Evolutionary conservation across 2,329 filamentous ascomycete species (phyloP).

Genomic region (Paraconiothyrium sp.): DNA sequence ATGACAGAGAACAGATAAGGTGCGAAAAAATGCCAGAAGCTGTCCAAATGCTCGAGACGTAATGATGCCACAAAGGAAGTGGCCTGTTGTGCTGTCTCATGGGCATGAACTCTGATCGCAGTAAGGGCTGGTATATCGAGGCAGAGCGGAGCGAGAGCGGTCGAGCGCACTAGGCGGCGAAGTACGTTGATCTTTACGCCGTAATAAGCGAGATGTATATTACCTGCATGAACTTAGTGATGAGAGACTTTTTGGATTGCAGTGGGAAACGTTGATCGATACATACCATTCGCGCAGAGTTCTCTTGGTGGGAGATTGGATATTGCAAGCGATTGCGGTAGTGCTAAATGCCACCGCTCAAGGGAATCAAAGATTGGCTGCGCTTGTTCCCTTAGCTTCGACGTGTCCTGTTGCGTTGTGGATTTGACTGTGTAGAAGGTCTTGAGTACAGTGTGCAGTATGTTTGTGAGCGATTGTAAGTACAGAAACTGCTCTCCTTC

Average conservation of each 20-base stretch:
- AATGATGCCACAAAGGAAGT: slow-evolving; percentile 19
- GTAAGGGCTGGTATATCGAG: slow-evolving; percentile 18
- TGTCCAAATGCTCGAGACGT: slow-evolving; percentile 22
- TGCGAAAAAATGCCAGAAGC: slow-evolving; percentile 24
- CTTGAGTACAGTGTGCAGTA: neutral
- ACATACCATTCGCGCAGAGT: slow-evolving; percentile 13
- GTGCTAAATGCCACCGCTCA: neutral
- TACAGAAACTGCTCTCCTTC: slow-evolving; percentile 1
- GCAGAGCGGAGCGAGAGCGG: slow-evolving; percentile 24
- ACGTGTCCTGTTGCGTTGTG: slow-evolving; percentile 1
- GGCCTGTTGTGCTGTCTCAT: slow-evolving; percentile 18
- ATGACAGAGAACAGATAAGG: slow-evolving; percentile 23
- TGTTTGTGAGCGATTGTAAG: neutral
- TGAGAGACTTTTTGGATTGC: neutral
- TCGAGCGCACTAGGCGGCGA: slow-evolving; percentile 22
- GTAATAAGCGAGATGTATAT: slow-evolving; percentile 22
- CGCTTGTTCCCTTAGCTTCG: neutral
- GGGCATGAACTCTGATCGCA: slow-evolving; percentile 15
- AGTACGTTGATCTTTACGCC: slow-evolving; percentile 20
- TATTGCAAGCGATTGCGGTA: slow-evolving; percentile 7
- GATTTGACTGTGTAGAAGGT: slow-evolving; percentile 10
- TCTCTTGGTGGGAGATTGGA: slow-evolving; percentile 9
- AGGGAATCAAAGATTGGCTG: neutral
- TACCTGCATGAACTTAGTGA: slow-evolving; percentile 6
- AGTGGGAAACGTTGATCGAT: too few species aligned